Evolutionary conservation across 176 grass and related monocot species (phyloP).

Genomic region (Bolboschoenus planiculmis): DNA sequence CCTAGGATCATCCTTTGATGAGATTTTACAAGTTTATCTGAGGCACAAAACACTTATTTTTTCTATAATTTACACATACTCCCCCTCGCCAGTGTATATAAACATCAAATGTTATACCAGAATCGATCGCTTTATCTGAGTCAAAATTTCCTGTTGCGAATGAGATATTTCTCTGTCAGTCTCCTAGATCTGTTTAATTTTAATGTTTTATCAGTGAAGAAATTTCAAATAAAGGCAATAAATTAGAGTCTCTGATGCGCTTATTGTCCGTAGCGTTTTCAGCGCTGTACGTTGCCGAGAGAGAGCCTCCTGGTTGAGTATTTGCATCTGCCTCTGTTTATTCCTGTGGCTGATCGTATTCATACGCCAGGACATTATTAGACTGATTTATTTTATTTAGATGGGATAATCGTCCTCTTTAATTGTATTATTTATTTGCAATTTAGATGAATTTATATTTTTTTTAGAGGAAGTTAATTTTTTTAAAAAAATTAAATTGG

Average conservation of each 20-base stretch:
- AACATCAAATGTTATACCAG: too few relatives aligned
- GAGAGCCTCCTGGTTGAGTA: conserved; percentile 19
- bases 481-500: too few relatives aligned
- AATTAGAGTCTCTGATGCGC: conserved; percentile 89
- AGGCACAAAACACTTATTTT: not conserved
- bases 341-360: conserved; percentile 18
- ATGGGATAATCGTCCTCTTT: not conserved
- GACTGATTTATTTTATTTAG: not conserved
- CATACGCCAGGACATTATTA: conserved; percentile 26
- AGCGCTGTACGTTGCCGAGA: conserved; percentile 88
- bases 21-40: conserved; percentile 16
- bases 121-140: not conserved
- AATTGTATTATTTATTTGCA: too few relatives aligned
- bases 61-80: not conserved
- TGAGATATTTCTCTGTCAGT: not conserved
- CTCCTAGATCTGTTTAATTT: not conserved
- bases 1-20: conserved; percentile 18
- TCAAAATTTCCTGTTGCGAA: not conserved
- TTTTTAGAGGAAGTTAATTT: too few relatives aligned
- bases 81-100: too few relatives aligned
- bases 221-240: conserved; percentile 14
- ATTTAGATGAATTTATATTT: too few relatives aligned
- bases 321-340: conserved; percentile 27
- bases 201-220: not conserved
- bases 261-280: conserved; percentile 39